These are phyloP conservation scores for Talaromyces sp. DNA, from an alignment of 2,329 filamentous ascomycete genomes.

Conservation along the genomic window DNA sequence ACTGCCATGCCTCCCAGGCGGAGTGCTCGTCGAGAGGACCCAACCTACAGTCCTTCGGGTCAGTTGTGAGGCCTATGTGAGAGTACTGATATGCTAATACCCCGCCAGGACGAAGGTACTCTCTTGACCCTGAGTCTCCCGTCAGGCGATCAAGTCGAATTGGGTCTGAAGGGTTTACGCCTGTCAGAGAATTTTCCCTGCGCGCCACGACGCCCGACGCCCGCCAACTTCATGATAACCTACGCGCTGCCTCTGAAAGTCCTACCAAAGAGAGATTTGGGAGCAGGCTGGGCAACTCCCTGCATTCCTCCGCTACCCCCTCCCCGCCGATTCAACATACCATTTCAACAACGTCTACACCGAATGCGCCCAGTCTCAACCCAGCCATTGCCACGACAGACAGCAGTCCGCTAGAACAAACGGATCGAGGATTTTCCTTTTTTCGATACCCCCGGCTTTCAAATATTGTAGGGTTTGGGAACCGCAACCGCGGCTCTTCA, in stretches of 20 bases:
- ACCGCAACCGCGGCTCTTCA: slow-evolving; percentile 8
- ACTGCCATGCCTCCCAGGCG: background rate
- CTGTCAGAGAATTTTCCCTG: background rate
- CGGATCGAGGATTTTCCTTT: slow-evolving; percentile 10
- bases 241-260: slow-evolving; percentile 22
- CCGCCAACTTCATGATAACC: slow-evolving; percentile 8
- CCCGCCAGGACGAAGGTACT: slow-evolving; percentile 8
- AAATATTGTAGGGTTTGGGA: background rate
- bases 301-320: slow-evolving; percentile 19
- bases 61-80: background rate
- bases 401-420: slow-evolving; percentile 2
- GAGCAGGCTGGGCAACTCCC: background rate
- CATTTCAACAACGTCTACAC: slow-evolving; percentile 22
- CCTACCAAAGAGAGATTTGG: slow-evolving; percentile 11
- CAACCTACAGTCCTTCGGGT: slow-evolving; percentile 10
- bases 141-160: slow-evolving; percentile 9
- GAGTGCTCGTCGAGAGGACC: slow-evolving; percentile 1
- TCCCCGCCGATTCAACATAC: slow-evolving; percentile 29
- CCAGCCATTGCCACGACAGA: slow-evolving; percentile 13
- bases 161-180: background rate
- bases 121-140: slow-evolving; percentile 1
- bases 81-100: background rate
- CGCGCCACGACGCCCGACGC: slow-evolving; percentile 10
- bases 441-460: slow-evolving; percentile 10
- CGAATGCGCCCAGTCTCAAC: slow-evolving; percentile 23